Base-by-base conservation (phyloP, 129 eudicot genomes). In the Helianthus tuberosus region DNA sequence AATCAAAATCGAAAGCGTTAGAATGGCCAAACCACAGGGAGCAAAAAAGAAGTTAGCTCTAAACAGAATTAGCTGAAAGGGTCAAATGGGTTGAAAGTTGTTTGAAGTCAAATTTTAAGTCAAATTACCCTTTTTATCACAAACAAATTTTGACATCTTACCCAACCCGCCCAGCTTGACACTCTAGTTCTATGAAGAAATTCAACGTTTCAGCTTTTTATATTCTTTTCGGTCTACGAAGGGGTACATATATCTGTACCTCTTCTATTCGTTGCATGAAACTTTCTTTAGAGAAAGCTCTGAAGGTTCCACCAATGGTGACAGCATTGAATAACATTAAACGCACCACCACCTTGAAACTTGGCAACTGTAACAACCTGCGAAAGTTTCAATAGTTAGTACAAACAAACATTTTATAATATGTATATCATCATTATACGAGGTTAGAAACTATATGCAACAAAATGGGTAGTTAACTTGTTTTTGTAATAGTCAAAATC, bases 311-410 rank as follows among this genome's bases (percentile, higher is more conserved):
- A 77, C 93, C 97, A 63, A 91, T 82, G 15, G 87, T 79, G 53
- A 86, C 96, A 1, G 93, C 78, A 77, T 89, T 96, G 96, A 48
- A 91, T 91, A 13, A 91, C 92, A 61, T 89, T 91, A 64, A 86
- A 89, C 7, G 96, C 97, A 70, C 79, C 84, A 41, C 96, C 97
- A 15, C 96, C 96, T 46, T 84, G 79, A 71, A 89, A 88, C 68
- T 81, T 89, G 46, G 77, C 91, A 46, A 91, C 75, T 13, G 96
- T 91, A 62, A 91, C 93, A 13, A 91, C 96, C 97, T 91, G 89
- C 72, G 50, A 66, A 64, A 72, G 27, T 51, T 13, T 68, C n/a
- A 58, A 5, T n/a, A 16, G 68, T 72, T 68, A 43, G 68, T 60
- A 49, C 71, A 60, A 60, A 60, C 44, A 68, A 59, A 50, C 53